These are phyloP conservation scores for Colletotrichum acutatum DNA, from an alignment of 2,329 filamentous ascomycete genomes.

Conservation along the genomic window DNA sequence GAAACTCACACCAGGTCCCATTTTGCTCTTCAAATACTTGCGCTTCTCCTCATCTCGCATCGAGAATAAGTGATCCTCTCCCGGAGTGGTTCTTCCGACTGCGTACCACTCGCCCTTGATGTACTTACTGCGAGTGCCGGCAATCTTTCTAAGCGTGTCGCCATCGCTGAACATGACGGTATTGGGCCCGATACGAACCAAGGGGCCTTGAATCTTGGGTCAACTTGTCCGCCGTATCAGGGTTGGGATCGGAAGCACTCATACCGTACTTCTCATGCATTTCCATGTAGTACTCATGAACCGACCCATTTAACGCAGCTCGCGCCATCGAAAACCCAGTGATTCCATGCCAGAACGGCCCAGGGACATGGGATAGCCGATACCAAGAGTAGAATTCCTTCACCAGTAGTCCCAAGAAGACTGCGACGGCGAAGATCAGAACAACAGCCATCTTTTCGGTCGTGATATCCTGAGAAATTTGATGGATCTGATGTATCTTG, in stretches of 20 bases:
- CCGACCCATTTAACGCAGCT: conserved; percentile 12
- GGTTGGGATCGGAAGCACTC: conserved; percentile 1
- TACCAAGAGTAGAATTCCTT: conserved; percentile 39
- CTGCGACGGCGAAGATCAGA: neutral
- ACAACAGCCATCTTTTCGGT: neutral
- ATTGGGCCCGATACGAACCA: conserved; percentile 38
- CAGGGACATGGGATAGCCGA: conserved; percentile 46
- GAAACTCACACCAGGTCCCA: conserved; percentile 54
- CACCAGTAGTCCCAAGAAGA: neutral
- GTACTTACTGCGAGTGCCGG: conserved; percentile 29
- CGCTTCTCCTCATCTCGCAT: conserved; percentile 52
- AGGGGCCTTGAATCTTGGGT: conserved; percentile 39
- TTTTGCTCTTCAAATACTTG: conserved; percentile 53
- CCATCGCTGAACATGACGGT: conserved; percentile 36
- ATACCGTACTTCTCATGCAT: conserved; percentile 26
- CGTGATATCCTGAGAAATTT: neutral
- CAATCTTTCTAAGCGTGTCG: conserved; percentile 25
- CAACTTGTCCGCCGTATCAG: too few relatives aligned
- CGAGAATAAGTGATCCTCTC: conserved; percentile 45
- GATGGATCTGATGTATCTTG: neutral
- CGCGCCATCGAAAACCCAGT: conserved; percentile 45
- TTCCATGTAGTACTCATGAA: conserved; percentile 31
- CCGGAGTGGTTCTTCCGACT: conserved; percentile 44
- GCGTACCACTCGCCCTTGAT: conserved; percentile 37
- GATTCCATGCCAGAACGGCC: conserved; percentile 44